A percentile compares a stretch with the other conserved stretches of the same genome.
phyloP scores from a whole-genome alignment of 1,284 basidiomycete species.

The Apiotrichum veenhuisii region DNA sequence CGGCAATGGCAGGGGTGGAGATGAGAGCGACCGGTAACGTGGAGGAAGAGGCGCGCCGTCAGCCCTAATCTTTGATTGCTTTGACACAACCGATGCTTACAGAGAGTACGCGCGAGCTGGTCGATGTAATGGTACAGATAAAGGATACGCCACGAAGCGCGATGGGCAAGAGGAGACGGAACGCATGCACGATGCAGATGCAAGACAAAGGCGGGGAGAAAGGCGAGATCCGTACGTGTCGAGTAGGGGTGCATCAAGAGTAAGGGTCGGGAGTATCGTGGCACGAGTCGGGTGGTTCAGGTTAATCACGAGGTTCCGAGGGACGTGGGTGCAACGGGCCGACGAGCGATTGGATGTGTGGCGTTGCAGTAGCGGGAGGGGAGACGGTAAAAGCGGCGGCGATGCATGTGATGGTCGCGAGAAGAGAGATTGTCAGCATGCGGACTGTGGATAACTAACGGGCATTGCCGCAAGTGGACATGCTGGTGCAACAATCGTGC shows the following conservation, averaged over 20 bases:
- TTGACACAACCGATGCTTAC: too few relatives aligned
- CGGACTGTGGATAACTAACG: neutral
- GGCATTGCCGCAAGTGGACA: neutral
- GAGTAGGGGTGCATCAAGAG: neutral
- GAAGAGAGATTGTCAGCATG: constrained; percentile 1
- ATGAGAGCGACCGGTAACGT: neutral
- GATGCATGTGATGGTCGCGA: too few relatives aligned
- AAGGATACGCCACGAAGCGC: too few relatives aligned
- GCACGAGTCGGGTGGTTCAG: neutral
- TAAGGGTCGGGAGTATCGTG: neutral
- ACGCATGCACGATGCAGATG: neutral
- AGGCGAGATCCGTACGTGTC: neutral
- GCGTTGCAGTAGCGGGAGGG: neutral
- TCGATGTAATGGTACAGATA: too few relatives aligned
- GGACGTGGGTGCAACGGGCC: neutral
- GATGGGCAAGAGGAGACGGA: neutral
- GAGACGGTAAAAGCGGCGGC: too few relatives aligned
- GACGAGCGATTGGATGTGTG: neutral
- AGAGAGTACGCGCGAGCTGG: too few relatives aligned
- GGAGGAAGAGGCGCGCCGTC: too few relatives aligned
- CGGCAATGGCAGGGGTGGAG: neutral
- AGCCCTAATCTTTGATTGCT: too few relatives aligned
- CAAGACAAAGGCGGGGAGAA: neutral
- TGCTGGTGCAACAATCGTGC: too few relatives aligned
- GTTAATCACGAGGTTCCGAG: neutral